These are phyloP conservation scores for Diaporthe caulivora DNA, from an alignment of 2,329 filamentous ascomycete genomes.

Conservation along the genomic window DNA sequence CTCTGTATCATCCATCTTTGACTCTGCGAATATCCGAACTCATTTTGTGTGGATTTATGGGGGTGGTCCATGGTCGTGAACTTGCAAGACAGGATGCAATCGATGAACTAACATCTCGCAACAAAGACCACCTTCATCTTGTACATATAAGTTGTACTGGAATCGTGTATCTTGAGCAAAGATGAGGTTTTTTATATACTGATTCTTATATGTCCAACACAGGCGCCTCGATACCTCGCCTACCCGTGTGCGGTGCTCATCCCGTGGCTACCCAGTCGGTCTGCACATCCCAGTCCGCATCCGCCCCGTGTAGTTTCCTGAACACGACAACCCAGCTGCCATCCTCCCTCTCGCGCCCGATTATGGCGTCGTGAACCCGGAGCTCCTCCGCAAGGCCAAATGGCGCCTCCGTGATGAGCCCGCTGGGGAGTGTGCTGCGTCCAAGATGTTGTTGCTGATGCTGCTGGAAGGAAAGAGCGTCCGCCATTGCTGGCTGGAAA, in stretches of 20 bases:
- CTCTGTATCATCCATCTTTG: no score
- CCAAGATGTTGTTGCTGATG: constrained; percentile 12
- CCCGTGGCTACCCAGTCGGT: constrained; percentile 44
- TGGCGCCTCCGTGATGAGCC: constrained; percentile 45
- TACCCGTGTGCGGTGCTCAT: neutral
- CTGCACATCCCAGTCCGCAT: constrained; percentile 48
- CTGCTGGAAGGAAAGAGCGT: neutral
- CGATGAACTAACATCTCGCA: neutral
- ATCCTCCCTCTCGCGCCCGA: constrained; percentile 47
- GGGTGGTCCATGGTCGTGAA: neutral
- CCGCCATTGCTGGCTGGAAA: neutral
- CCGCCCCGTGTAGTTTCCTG: constrained; percentile 46
- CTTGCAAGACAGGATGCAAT: neutral
- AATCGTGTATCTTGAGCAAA: neutral
- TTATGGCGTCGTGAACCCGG: constrained; percentile 48
- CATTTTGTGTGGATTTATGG: no score
- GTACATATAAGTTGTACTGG: neutral
- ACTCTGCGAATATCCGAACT: no score
- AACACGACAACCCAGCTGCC: constrained; percentile 50
- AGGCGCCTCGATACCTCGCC: neutral
- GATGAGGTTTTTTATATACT: neutral
- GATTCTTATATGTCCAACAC: neutral
- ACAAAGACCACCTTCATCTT: neutral
- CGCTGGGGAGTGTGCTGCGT: neutral
- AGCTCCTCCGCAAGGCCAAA: constrained; percentile 50